Base-by-base conservation (phyloP, 2,329 filamentous ascomycete genomes). In the Aspergillus japonicus region DNA sequence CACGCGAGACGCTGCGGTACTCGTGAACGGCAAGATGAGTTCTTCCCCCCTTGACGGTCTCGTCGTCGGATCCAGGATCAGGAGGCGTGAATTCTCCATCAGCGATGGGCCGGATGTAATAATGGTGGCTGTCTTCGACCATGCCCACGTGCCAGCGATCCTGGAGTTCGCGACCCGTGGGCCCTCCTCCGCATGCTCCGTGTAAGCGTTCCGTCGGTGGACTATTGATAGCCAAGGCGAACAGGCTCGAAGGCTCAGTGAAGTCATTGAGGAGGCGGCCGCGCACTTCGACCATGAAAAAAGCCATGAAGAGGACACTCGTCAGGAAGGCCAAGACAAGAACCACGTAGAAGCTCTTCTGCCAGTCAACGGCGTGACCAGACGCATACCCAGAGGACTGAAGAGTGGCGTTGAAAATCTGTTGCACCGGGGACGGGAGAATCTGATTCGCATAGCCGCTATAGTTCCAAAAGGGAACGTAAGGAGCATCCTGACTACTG, bases 231-330 rank as follows among this genome's bases (percentile, higher is more conserved):
- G 89, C 88, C 0, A 92, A 75, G 0, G 86, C 80, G 67, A 93
- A 92, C 2, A 92, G 77, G 69, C 92, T 92, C 56, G 88, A 85
- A 0, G 90, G 89, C 68, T 94, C 90, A 0, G 87, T 90, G 69
- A 89, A 92, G 75, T 94, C 91, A 0, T 89, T 92, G 7, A 94
- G 85, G 23, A 91, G 82, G 0, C 85, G 84, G 0, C 78, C 78
- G 5, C 78, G 70, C 63, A 82, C 68, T 56, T 85, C 79, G 50
- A 84, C 69, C 54, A 88, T 71, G 63, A 89, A 81, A 74, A 91
- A 92, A 2, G 78, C 68, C 0, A 91, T 76, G 58, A 88, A 89
- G 44, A 88, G 77, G 26, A 87, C 60, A 70, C 90, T 92, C 66
- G 89, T 85, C 24, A 84, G 63, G 67, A 92, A 90, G 1, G 90